Conservation (phyloP, 345 rosid species). For the Arabidopsis suecica region DNA sequence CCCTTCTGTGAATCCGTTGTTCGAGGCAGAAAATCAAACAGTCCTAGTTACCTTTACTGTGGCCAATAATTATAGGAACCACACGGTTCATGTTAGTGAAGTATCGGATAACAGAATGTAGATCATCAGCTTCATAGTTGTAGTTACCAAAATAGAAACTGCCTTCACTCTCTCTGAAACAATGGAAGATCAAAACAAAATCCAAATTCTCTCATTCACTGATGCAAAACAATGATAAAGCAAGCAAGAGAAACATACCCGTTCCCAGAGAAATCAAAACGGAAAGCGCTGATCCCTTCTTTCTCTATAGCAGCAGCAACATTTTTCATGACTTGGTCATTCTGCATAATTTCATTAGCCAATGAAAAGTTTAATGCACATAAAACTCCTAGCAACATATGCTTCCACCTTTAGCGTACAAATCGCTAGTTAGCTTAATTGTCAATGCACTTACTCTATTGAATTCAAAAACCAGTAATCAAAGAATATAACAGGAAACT, state of each 20-base stretch:
- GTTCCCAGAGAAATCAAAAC: slow-evolving; percentile 79
- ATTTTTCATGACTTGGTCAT: slow-evolving; percentile 52
- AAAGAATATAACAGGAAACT: background rate
- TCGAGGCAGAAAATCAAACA: background rate
- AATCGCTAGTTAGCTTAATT: background rate
- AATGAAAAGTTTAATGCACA: background rate
- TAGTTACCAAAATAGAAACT: slow-evolving; percentile 66
- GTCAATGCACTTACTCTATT: background rate
- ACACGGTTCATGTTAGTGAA: slow-evolving; percentile 43
- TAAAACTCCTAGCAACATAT: background rate
- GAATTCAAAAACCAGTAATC: background rate
- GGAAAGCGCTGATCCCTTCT: slow-evolving; percentile 36
- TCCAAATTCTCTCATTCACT: background rate
- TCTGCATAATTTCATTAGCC: slow-evolving; percentile 49
- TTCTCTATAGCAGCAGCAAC: slow-evolving; percentile 64
- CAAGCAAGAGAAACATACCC: slow-evolving; percentile 51
- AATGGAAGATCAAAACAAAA: background rate
- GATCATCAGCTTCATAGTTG: slow-evolving; percentile 67
- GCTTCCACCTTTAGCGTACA: background rate
- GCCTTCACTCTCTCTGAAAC: slow-evolving; percentile 77
- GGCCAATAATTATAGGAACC: slow-evolving; percentile 63
- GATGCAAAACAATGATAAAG: background rate
- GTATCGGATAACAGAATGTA: slow-evolving; percentile 58
- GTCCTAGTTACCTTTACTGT: slow-evolving; percentile 73
- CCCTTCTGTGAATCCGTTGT: background rate